Conservation (phyloP, 441 rosid genomes). For the Aleurites moluccanus region DNA sequence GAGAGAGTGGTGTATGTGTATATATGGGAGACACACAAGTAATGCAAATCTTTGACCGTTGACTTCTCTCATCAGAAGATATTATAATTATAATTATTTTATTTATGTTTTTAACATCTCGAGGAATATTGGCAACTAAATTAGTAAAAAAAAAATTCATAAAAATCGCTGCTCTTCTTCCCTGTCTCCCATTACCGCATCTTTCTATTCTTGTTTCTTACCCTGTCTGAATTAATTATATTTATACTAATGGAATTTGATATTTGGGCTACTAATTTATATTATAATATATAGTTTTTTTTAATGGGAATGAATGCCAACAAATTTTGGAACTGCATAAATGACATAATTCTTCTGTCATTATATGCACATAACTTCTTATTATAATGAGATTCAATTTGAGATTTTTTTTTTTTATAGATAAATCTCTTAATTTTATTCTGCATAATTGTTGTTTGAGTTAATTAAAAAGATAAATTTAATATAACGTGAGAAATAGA, state of each 20-base stretch:
- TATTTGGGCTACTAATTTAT: not conserved
- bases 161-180: slow-evolving; percentile 30
- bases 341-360: no score
- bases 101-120: slow-evolving; percentile 45
- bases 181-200: slow-evolving; percentile 44
- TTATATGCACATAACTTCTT: no score
- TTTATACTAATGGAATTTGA: not conserved
- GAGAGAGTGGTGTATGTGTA: slow-evolving; percentile 17
- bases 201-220: slow-evolving; percentile 25
- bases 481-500: no score
- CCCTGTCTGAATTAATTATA: slow-evolving; percentile 14
- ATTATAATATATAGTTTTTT: not conserved
- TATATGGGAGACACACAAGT: slow-evolving; percentile 45
- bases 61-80: slow-evolving; percentile 29
- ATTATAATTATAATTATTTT: slow-evolving; percentile 19
- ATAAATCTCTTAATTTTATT: no score
- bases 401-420: no score
- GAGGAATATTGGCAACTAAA: slow-evolving; percentile 32
- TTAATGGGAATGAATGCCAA: no score
- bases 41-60: slow-evolving; percentile 63
- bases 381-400: no score
- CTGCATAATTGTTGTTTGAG: no score
- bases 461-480: no score
- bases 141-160: not conserved
- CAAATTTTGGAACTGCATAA: no score